These are phyloP conservation scores for Plicaturopsis crispa DNA, from an alignment of 768 basidiomycete species.

Conservation along the genomic window DNA sequence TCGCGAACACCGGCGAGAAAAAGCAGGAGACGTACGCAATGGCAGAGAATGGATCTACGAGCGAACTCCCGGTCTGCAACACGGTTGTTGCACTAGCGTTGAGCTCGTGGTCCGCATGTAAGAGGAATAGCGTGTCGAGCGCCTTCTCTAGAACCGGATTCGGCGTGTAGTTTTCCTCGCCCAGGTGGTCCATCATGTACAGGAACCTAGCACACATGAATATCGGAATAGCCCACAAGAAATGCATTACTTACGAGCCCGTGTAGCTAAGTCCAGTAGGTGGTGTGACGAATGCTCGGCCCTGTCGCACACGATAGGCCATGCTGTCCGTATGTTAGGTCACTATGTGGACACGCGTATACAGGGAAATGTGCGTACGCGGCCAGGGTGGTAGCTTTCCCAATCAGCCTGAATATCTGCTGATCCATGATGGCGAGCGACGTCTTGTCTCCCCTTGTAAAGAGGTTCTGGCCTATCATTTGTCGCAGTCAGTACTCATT, in stretches of 20 bases:
- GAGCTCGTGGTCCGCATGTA: conserved; percentile 88
- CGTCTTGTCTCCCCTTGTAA: conserved; percentile 53
- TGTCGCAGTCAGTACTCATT: background rate
- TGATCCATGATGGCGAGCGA: conserved; percentile 84
- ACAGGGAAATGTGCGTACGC: conserved; percentile 36
- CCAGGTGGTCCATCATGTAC: conserved; percentile 84
- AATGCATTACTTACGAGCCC: conserved; percentile 54
- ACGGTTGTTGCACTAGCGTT: conserved; percentile 85
- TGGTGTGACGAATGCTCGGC: conserved; percentile 79
- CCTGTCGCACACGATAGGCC: conserved; percentile 91
- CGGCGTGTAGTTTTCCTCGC: conserved; percentile 65
- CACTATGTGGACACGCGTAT: background rate
- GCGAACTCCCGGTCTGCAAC: conserved; percentile 79
- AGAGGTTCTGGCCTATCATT: conserved; percentile 64
- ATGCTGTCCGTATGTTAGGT: conserved; percentile 41
- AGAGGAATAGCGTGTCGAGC: conserved; percentile 78
- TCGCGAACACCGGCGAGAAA: background rate
- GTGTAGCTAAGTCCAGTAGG: conserved; percentile 80
- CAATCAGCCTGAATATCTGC: conserved; percentile 84
- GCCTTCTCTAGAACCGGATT: conserved; percentile 85
- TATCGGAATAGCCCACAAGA: background rate
- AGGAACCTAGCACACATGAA: conserved; percentile 51
- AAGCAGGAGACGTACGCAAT: conserved; percentile 52
- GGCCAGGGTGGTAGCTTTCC: conserved; percentile 83
- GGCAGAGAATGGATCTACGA: conserved; percentile 87